Conservation (phyloP, 129 eudicot species). For the Pulicaria dysenterica region DNA sequence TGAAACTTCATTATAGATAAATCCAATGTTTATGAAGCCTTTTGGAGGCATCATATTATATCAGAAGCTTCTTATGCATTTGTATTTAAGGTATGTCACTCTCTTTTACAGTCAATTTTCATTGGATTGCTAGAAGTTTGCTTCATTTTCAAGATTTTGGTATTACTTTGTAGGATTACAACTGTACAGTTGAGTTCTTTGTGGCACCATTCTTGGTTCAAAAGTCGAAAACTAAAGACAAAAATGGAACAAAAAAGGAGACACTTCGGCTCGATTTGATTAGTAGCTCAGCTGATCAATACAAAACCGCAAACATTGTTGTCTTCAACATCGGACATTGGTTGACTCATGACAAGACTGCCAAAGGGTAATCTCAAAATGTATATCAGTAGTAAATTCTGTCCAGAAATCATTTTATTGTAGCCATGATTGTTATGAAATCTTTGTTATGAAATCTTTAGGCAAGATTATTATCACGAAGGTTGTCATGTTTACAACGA, state of each 20-base stretch:
- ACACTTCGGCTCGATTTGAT: too few relatives aligned
- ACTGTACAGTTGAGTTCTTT: constrained; percentile 57
- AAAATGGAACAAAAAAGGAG: constrained; percentile 54
- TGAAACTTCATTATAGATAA: constrained; percentile 62
- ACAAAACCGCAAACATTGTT: too few relatives aligned
- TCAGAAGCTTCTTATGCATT: constrained; percentile 74
- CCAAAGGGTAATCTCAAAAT: too few relatives aligned
- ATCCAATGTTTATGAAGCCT: constrained; percentile 69
- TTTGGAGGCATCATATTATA: constrained; percentile 62
- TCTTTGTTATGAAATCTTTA: too few relatives aligned
- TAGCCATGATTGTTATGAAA: too few relatives aligned
- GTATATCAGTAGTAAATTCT: too few relatives aligned
- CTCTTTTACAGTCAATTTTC: neutral
- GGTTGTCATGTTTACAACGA: too few relatives aligned
- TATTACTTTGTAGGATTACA: constrained; percentile 42
- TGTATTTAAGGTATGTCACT: constrained; percentile 58
- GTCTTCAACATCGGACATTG: too few relatives aligned
- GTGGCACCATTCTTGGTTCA: constrained; percentile 68
- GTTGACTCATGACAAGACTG: too few relatives aligned
- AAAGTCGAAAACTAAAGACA: constrained; percentile 50
- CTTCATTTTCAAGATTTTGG: neutral
- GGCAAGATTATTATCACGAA: too few relatives aligned
- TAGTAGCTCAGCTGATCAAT: too few relatives aligned
- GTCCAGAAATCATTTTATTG: too few relatives aligned
- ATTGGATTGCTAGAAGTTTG: neutral